Evolutionary conservation across 495 filamentous ascomycete species (phyloP).

Genomic region (Hypomontagnella submonticulosa): DNA sequence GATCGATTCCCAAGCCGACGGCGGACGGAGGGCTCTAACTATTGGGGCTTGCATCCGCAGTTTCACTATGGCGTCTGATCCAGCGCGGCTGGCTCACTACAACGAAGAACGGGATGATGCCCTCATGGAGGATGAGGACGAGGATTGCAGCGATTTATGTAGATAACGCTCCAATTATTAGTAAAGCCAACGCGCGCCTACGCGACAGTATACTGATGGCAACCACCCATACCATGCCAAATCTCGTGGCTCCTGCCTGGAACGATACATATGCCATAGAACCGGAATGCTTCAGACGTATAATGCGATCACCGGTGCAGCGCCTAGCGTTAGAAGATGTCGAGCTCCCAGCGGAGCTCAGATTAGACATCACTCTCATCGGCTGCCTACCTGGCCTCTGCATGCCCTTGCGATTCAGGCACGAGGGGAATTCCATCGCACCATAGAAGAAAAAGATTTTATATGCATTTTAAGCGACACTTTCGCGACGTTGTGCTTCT

Average conservation of each 20-base stretch:
- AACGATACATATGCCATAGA: not conserved
- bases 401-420: not conserved
- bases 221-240: not conserved
- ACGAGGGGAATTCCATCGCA: not conserved
- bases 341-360: not conserved
- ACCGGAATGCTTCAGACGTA: not conserved
- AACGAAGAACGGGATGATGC: no score
- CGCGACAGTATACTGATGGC: not conserved
- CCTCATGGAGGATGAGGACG: no score
- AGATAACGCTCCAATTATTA: no score
- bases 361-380: not conserved
- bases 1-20: not conserved
- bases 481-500: not conserved
- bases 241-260: not conserved
- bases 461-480: not conserved
- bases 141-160: no score
- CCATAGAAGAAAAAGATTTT: no score
- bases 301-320: not conserved
- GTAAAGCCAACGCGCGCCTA: no score
- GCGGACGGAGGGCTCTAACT: not conserved
- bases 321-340: not conserved
- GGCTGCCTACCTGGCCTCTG: not conserved
- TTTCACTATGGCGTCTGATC: not conserved
- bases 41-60: slow-evolving; percentile 14
- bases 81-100: not conserved